These are phyloP conservation scores for Phytophthora sp. DNA, from an alignment of 352 stramenopile genomes.

Conservation along the genomic window DNA sequence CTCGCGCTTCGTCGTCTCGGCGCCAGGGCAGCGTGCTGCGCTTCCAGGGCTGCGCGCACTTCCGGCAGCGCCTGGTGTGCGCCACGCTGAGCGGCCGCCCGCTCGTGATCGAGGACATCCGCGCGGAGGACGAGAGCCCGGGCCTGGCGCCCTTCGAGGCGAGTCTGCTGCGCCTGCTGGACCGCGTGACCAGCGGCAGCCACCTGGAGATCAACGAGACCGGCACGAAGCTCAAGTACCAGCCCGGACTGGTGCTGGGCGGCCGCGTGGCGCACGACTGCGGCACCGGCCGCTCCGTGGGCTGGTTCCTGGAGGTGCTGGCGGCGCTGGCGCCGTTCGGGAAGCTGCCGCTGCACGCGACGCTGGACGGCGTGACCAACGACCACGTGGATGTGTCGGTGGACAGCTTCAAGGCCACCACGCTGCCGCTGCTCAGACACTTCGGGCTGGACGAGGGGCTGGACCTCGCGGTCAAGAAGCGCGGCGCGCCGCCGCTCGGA, in stretches of 20 bases:
- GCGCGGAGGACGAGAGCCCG: constrained; percentile 93
- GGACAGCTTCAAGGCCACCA: constrained; percentile 95
- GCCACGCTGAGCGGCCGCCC: constrained; percentile 93
- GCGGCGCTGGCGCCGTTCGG: constrained; percentile 97
- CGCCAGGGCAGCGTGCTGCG: constrained; percentile 46
- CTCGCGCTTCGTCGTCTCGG: constrained; percentile 14
- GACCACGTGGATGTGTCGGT: constrained; percentile 91
- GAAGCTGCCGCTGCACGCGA: constrained; percentile 95
- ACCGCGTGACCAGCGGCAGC: constrained; percentile 97
- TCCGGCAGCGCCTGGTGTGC: constrained; percentile 94
- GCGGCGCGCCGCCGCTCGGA: constrained; percentile 87
- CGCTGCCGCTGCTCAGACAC: constrained; percentile 94
- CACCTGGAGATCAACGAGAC: constrained; percentile 99
- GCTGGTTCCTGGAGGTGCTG: constrained; percentile 99
- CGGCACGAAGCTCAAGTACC: constrained; percentile 97
- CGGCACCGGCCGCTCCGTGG: constrained; percentile 89
- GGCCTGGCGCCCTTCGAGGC: constrained; percentile 97
- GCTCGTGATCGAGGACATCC: constrained; percentile 96
- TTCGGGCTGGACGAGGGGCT: constrained; percentile 96
- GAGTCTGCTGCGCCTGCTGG: constrained; percentile 96
- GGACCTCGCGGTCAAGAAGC: constrained; percentile 90
- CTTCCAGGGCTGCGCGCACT: constrained; percentile 90
- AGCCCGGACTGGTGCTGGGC: constrained; percentile 95
- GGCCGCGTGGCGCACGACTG: constrained; percentile 97
- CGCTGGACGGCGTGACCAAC: constrained; percentile 97